phyloP scores from a whole-genome alignment of 202 grass and related monocot species.

The Hordeum pubiflorum region DNA sequence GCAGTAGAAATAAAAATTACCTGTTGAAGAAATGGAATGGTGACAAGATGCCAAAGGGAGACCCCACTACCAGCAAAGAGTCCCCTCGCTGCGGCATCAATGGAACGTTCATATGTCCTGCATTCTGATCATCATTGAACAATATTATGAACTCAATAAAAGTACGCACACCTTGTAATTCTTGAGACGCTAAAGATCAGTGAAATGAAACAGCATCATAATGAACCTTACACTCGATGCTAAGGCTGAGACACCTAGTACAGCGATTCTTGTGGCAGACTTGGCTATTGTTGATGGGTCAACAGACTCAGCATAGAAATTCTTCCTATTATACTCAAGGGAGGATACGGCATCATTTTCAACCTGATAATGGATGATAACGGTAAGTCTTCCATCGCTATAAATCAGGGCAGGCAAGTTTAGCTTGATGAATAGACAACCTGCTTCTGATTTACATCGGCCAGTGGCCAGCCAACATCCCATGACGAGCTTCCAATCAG shows the following conservation, averaged over 20 bases:
- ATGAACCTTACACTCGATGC: constrained; percentile 37
- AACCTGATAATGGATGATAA: constrained; percentile 35
- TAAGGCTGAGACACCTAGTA: constrained; percentile 62
- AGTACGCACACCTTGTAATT: constrained; percentile 1
- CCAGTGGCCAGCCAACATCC: constrained; percentile 78
- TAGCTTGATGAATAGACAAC: constrained; percentile 21
- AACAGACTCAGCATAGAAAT: constrained; percentile 34
- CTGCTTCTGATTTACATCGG: constrained; percentile 43
- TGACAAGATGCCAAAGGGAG: constrained; percentile 81
- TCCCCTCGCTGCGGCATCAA: constrained; percentile 52
- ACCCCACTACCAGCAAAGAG: constrained; percentile 64
- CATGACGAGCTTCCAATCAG: constrained; percentile 51
- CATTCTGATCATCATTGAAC: constrained; percentile 40
- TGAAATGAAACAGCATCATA: constrained; percentile 1
- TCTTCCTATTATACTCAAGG: constrained; percentile 36
- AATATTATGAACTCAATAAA: constrained; percentile 15
- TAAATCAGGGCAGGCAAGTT: constrained; percentile 6
- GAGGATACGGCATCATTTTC: constrained; percentile 39
- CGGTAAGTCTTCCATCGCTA: background rate
- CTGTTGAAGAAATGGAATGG: constrained; percentile 91
- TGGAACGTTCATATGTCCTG: constrained; percentile 52
- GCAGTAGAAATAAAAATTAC: constrained; percentile 35
- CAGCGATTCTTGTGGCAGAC: constrained; percentile 72
- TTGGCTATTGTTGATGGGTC: constrained; percentile 42
- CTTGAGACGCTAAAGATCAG: constrained; percentile 18